Base-by-base conservation (phyloP, 108 stramenopile species). In the Seminavis robusta region DNA sequence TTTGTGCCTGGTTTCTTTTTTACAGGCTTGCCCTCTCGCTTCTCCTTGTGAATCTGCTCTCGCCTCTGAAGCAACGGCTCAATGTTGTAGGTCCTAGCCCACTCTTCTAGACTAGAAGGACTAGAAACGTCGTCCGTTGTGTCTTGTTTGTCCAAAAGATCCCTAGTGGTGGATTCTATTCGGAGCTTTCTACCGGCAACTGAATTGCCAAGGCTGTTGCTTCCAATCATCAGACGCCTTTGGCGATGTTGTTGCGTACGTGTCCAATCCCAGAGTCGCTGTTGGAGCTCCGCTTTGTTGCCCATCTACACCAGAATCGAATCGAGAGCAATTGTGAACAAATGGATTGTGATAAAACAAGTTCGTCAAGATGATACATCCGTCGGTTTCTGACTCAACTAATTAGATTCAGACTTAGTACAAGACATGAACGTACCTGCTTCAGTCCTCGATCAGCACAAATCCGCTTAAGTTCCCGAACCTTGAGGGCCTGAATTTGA, bases 231-330 rank as follows among this genome's bases (percentile, higher is more conserved):
- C 10, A 37, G 36, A 9, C 9, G 57, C 24, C 57, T 57, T 40
- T 83, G 49, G 26, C 63, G 47, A 20, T 65, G 57, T 39, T 80
- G 61, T 49, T 89, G 73, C 2, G 67, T 45, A 8, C 30, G 60
- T 4, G 71, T 77, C 87, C 87, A 89, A 11, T 61, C 46, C 51
- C 69, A 57, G 32, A 89, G 52, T 15, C 83, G 69, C 19, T 76
- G 60, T 45, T 76, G 87, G 27, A 89, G 51, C 20, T 67, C 71
- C 3, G 56, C 55, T 47, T 85, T 89, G 34, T 67, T 79, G 10
- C 81, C 87, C 4, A 58, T 61, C 58, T 63, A 34, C 15, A 43
- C 16, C 33, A 55, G 36, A n/a, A n/a, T n/a, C n/a, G n/a, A n/a
- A n/a, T n/a, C n/a, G n/a, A n/a, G n/a, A n/a, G n/a, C n/a, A n/a